phyloP scores from a whole-genome alignment of 345 rosid species.

The Limnanthes douglasii region DNA sequence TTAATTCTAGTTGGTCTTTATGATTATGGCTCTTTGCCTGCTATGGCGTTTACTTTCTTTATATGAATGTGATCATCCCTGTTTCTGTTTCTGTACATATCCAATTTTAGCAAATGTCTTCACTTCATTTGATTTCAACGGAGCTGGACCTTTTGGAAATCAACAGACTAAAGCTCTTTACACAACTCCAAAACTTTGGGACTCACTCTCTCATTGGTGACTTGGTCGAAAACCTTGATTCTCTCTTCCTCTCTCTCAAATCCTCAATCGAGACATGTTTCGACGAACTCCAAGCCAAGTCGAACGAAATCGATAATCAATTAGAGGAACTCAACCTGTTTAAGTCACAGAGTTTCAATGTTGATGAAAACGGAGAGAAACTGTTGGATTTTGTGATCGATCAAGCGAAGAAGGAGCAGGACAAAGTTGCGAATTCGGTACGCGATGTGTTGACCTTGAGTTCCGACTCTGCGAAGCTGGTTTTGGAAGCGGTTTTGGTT shows the following conservation, averaged over 20 bases:
- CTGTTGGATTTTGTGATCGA: not conserved
- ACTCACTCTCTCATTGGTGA: not conserved
- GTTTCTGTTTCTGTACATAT: too few relatives aligned
- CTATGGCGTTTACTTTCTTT: too few relatives aligned
- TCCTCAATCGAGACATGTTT: not conserved
- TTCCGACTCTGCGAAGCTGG: not conserved
- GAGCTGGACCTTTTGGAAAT: not conserved
- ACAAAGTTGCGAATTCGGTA: not conserved
- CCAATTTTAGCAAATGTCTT: not conserved
- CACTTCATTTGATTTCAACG: not conserved
- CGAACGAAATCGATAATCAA: not conserved
- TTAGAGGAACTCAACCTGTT: not conserved
- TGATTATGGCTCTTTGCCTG: too few relatives aligned
- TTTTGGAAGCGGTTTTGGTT: not conserved
- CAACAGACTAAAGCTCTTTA: not conserved
- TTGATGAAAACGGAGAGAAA: not conserved
- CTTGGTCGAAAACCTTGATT: not conserved
- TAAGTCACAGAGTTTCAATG: not conserved
- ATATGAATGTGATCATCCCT: too few relatives aligned
- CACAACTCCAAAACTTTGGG: not conserved
- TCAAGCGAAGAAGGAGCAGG: not conserved
- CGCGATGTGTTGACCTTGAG: not conserved
- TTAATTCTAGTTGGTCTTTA: too few relatives aligned
- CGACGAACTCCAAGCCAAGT: not conserved
- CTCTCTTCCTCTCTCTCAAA: not conserved